Conservation (phyloP, 2,329 filamentous ascomycete genomes). For the Lachnellula willkommii region DNA sequence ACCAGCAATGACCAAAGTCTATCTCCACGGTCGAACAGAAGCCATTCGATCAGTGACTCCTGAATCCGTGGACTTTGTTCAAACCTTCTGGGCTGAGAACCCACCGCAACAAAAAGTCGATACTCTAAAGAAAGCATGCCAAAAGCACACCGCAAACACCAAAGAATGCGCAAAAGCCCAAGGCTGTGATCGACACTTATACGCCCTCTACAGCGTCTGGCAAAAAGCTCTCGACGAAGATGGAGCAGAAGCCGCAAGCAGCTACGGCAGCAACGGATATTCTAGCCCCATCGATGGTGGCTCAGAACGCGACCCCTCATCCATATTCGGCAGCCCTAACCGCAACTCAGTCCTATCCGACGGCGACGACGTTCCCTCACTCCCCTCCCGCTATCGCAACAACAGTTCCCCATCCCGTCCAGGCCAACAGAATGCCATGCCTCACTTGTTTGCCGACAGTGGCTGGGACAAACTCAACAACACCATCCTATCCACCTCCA, state of each 20-base stretch:
- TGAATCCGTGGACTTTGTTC: constrained; percentile 82
- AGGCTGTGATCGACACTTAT: constrained; percentile 88
- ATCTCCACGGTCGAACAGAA: constrained; percentile 88
- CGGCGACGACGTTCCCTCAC: constrained; percentile 32
- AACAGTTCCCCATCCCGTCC: constrained; percentile 48
- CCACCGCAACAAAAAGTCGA: constrained; percentile 79
- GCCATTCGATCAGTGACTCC: constrained; percentile 81
- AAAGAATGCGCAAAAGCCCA: constrained; percentile 83
- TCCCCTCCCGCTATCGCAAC: constrained; percentile 37
- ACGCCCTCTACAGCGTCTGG: constrained; percentile 92
- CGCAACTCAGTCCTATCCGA: constrained; percentile 47
- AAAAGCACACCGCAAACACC: constrained; percentile 75
- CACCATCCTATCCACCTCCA: constrained; percentile 93
- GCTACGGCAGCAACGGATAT: constrained; percentile 53
- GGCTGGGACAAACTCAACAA: constrained; percentile 96
- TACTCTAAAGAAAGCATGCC: constrained; percentile 74
- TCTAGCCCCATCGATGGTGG: constrained; percentile 49
- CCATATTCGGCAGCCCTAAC: constrained; percentile 48
- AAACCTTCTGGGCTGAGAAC: constrained; percentile 91
- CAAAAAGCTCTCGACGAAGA: constrained; percentile 80
- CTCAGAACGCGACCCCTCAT: constrained; percentile 42
- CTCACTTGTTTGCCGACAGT: constrained; percentile 75
- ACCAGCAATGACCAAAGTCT: constrained; percentile 96
- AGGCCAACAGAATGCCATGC: constrained; percentile 50
- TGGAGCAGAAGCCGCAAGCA: constrained; percentile 46